These are phyloP conservation scores for Boletales sp. DNA, from an alignment of 768 basidiomycete genomes.

Conservation along the genomic window DNA sequence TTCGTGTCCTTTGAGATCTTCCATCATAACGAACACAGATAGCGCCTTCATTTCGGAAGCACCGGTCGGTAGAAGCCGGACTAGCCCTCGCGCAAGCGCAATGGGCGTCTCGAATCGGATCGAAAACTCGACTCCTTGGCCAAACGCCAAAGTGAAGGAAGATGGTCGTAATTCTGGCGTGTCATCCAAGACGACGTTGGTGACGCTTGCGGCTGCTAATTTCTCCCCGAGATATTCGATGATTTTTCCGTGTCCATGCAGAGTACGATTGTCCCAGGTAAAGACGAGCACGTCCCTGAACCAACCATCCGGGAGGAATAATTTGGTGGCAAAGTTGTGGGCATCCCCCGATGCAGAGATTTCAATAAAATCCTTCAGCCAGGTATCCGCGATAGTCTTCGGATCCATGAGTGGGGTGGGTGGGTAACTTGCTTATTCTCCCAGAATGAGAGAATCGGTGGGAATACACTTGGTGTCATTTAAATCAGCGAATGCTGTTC, in stretches of 20 bases:
- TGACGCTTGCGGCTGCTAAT: neutral
- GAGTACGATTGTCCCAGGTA: constrained; percentile 2
- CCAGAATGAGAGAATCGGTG: no score
- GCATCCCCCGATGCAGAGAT: neutral
- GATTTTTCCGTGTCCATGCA: constrained; percentile 2
- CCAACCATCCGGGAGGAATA: constrained; percentile 1
- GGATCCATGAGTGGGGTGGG: neutral
- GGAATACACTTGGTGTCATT: no score
- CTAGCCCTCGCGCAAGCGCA: neutral
- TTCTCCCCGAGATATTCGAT: neutral
- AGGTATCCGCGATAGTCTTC: neutral
- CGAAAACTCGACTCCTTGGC: constrained; percentile 1
- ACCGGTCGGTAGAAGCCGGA: neutral
- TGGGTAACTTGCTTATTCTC: no score
- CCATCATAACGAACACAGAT: constrained; percentile 3
- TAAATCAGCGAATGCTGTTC: no score
- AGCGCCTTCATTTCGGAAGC: neutral
- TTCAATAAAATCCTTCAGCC: constrained; percentile 1
- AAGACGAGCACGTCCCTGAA: constrained; percentile 3
- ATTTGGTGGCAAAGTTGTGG: neutral
- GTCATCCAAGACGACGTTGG: constrained; percentile 1
- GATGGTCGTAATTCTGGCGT: neutral
- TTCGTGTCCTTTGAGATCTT: constrained; percentile 1
- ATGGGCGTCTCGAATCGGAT: constrained; percentile 6
- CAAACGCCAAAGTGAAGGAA: neutral